Base-by-base conservation (phyloP, 1,284 basidiomycete species). In the Moniliophthora roreri region DNA sequence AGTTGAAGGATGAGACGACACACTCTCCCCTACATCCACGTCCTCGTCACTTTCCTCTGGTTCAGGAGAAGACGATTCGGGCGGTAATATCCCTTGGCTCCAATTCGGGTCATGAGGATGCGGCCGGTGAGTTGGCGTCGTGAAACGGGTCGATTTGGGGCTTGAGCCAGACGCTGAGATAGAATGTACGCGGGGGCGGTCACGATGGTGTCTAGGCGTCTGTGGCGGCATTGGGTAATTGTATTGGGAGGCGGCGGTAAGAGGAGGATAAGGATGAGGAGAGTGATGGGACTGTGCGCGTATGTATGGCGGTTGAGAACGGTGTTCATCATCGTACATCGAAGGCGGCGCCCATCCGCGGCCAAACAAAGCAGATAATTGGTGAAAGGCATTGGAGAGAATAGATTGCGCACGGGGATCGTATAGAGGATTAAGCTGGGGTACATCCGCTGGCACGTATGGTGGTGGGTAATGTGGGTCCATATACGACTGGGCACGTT, bases 41-140 rank as follows among this genome's bases (percentile, higher is more conserved):
- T 46, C 44, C n/a, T n/a, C n/a, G n/a, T n/a, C n/a, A n/a, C n/a
- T n/a, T 5, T 24, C 15, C 24, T 46, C 44, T 16, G 44, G 44
- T 18, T 46, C 44, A 4, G 44, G 44, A 28, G 44, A 46, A 15
- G 44, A 46, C 13, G 44, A 46, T 16, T 18, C 20, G 9, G 44
- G 44, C 6, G 44, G 44, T 46, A 46, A 46, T 28, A 24, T 46
- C 24, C 44, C 44, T 26, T 18, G 21, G n/a, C 44, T 46, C 24
- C 21, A 32, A 32, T 46, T 28, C 2, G 44, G 44, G n/a, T 46
- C 44, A n/a, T 46, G 28, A 3, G 44, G 44, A 46, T 46, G 44
- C 4, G 44, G 24, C n/a, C 44, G 44, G 18, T 46, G 44, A 5
- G 44, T 46, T 2, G 44, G 44, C n/a, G 44, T 46, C 21, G 26